Percentiles rank a stretch among this genome's conserved stretches.
Evolutionary conservation across 257 asterid genomes (phyloP).

Genomic region (Plantago major): DNA sequence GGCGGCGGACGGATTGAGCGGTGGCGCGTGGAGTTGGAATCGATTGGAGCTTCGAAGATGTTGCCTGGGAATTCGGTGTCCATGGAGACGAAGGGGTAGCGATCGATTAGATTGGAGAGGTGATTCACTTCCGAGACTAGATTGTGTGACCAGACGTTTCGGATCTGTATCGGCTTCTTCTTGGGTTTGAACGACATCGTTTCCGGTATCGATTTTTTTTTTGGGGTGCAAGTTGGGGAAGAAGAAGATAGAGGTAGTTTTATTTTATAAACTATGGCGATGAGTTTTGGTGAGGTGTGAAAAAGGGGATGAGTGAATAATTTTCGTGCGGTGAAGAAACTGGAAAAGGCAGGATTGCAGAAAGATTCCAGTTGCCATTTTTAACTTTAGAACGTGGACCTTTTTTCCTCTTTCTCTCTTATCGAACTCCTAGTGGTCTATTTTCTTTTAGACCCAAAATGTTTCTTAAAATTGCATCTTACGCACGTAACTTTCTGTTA

Average conservation of each 20-base stretch:
- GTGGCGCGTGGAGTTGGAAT: background rate
- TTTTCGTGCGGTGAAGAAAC: background rate
- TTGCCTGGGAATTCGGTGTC: constrained; percentile 76
- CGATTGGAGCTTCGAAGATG: constrained; percentile 33
- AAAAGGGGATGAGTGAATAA: background rate
- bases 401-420: too few relatives aligned
- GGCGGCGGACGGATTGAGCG: background rate
- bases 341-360: background rate
- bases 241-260: too few relatives aligned
- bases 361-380: too few relatives aligned
- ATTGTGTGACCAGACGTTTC: constrained; percentile 48
- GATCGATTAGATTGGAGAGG: constrained; percentile 15
- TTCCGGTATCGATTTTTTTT: background rate
- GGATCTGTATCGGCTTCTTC: constrained; percentile 26
- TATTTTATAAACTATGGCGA: too few relatives aligned
- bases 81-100: constrained; percentile 43
- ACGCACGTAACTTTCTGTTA: too few relatives aligned
- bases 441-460: too few relatives aligned
- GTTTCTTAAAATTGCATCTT: too few relatives aligned
- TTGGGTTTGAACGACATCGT: constrained; percentile 20
- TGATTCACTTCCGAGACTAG: too few relatives aligned
- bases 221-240: too few relatives aligned
- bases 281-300: too few relatives aligned
- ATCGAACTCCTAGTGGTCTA: too few relatives aligned
- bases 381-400: too few relatives aligned